phyloP scores from a whole-genome alignment of 1,139 yeast genomes.

The Meyerozyma athensensis region DNA sequence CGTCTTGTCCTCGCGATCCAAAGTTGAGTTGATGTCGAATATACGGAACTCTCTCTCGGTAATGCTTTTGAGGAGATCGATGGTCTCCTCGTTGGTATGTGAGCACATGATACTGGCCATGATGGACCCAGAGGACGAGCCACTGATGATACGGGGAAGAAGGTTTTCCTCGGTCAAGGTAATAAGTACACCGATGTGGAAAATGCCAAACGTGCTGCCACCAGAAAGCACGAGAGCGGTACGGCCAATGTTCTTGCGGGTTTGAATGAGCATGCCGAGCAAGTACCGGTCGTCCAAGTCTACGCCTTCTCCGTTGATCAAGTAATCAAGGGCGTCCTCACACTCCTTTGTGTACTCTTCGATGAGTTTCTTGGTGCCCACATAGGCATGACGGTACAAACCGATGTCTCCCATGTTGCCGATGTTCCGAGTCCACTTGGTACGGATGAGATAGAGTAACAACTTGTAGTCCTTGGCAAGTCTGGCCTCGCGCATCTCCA shows the following conservation, averaged over 20 bases:
- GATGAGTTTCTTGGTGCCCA: slow-evolving; percentile 80
- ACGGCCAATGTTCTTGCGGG: slow-evolving; percentile 86
- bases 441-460: slow-evolving; percentile 69
- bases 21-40: slow-evolving; percentile 36
- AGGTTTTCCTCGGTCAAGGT: slow-evolving; percentile 70
- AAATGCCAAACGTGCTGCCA: slow-evolving; percentile 90
- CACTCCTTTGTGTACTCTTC: slow-evolving; percentile 85
- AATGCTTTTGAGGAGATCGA: slow-evolving; percentile 48
- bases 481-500: slow-evolving; percentile 62
- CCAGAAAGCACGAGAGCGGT: slow-evolving; percentile 92
- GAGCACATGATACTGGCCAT: slow-evolving; percentile 86
- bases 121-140: slow-evolving; percentile 95
- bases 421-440: slow-evolving; percentile 78
- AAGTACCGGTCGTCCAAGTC: slow-evolving; percentile 64
- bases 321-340: slow-evolving; percentile 51
- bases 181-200: slow-evolving; percentile 88
- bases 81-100: slow-evolving; percentile 71
- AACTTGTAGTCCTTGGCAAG: slow-evolving; percentile 50
- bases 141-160: slow-evolving; percentile 86
- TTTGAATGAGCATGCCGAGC: slow-evolving; percentile 76
- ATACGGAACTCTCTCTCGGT: slow-evolving; percentile 63
- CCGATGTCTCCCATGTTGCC: slow-evolving; percentile 86
- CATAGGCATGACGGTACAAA: slow-evolving; percentile 70
- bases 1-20: slow-evolving; percentile 30
- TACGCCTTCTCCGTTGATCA: slow-evolving; percentile 38